Evolutionary conservation across 2,329 filamentous ascomycete genomes (phyloP), one percentile per base, ranked within the genome.

Genomic region (Spiromastix sp.): DNA sequence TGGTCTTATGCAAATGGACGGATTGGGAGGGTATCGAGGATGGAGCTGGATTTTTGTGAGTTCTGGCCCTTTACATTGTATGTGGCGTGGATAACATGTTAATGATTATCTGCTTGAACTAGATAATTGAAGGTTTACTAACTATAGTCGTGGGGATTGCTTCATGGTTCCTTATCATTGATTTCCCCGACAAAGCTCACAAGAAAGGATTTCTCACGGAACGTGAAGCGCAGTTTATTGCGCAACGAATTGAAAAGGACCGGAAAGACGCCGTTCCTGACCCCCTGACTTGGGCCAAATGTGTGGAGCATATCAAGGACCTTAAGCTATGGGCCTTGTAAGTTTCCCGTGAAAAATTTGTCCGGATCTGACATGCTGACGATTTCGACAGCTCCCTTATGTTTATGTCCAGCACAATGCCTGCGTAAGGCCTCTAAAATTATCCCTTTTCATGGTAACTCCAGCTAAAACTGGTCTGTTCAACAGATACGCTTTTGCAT

Each of bases 91-190:
- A 16, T 31, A 31, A 31, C 29, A 9, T 2, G 6, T 31, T 16
- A 31, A 45, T 46, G 44, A 49, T 48, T 27, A 47, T 51, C 29
- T n/a, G n/a, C n/a, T n/a, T n/a, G n/a, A n/a, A n/a, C n/a, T n/a
- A n/a, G n/a, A 48, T 47, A 24, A 39, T 52, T 30, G 49, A 51
- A 41, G 54, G 53, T 2, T 42, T 49, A 2, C 46, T 54, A 11
- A 60, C 55, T 6, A 42, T 49, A 13, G 40, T 46, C 11, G 43
- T 61, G 31, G 54, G 54, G 13, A 36, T 49, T 7, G 13, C 50
- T 12, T 50, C 48, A 4, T 54, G 47, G 38, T 60, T 57, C 36
- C 50, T 61, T 29, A 55, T 66, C 42, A 55, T 62, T n/a, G 60
- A 61, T 31, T 63, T 61, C 42, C 53, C 55, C 4, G 48, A 51